Evolutionary conservation across 495 filamentous ascomycete species (phyloP), one percentile per base, ranked within the genome.

Genomic region (Aspergillus incahuasiensis): DNA sequence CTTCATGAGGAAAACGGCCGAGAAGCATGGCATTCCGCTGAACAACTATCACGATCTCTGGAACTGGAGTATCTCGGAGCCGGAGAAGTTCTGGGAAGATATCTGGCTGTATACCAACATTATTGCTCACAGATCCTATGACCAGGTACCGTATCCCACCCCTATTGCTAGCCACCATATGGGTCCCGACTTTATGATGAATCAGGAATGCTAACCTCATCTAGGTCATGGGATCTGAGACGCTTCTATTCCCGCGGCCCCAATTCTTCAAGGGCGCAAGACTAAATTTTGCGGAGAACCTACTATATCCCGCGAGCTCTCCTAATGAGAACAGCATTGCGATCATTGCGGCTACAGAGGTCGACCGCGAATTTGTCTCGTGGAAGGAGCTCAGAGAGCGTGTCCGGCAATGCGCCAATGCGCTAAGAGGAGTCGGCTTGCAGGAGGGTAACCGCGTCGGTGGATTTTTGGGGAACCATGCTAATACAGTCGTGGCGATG

Each of bases 221-320:
- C 41, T 68, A 95, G 90, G 88, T 90, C 21, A 72, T 97, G 13
- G 77, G 85, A 28, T 69, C 80, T 28, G 65, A 79, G 45, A 74
- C 83, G 1, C 68, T 80, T 18, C 86, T 98, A 72, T 97, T 94
- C 63, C 94, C 94, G 12, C 82, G 88, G 38, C 91, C 94, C 1
- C 71, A 78, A 22, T 97, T 95, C 76, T 98, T 95, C 66, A 68
- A 81, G 39, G 87, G 86, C 6, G 83, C 88, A 18, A 83, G 73
- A 44, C 74, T 96, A 52, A 97, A 97, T 64, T 96, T 96, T 68
- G 90, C 91, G 20, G 89, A 96, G 73, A 97, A 97, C 69, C 78
- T 97, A 28, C 80, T 97, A 6, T 95, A 83, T 65, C 91, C 92
- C 5, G 71, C 75, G 13, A 77, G 76, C 41, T 66, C 78, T 18